Percentiles rank a stretch among this genome's conserved stretches.
Conservation (phyloP, 78 protist species). For the Dictyostelium capitatum region DNA sequence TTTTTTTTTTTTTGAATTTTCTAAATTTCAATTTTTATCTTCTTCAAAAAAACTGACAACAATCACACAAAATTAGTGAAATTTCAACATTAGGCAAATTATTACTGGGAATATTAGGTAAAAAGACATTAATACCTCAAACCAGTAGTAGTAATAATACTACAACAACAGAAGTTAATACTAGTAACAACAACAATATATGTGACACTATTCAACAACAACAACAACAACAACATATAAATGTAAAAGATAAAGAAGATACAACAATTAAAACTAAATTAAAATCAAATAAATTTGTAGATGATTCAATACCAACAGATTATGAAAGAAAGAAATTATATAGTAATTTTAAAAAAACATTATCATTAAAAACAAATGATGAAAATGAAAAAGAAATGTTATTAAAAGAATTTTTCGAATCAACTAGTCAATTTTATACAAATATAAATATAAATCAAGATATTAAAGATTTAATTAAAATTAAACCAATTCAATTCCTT, state of each 20-base stretch:
- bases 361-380: neutral
- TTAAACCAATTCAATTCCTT: neutral
- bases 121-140: neutral
- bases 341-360: neutral
- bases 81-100: neutral
- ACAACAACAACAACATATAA: neutral
- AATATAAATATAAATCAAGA: neutral
- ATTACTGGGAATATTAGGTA: neutral
- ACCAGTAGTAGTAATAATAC: neutral
- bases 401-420: neutral
- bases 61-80: neutral
- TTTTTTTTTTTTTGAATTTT: too few relatives aligned
- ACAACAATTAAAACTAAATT: neutral
- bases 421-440: neutral
- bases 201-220: neutral
- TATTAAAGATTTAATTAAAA: neutral
- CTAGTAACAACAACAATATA: neutral
- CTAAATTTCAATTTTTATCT: neutral
- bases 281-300: neutral
- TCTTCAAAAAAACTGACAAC: neutral
- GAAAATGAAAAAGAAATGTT: neutral
- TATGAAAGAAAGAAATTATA: neutral
- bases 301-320: constrained; percentile 9
- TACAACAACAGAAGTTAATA: neutral
- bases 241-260: neutral